These are phyloP conservation scores for Penicillium verhagenii DNA, from an alignment of 495 filamentous ascomycete genomes.

Conservation along the genomic window DNA sequence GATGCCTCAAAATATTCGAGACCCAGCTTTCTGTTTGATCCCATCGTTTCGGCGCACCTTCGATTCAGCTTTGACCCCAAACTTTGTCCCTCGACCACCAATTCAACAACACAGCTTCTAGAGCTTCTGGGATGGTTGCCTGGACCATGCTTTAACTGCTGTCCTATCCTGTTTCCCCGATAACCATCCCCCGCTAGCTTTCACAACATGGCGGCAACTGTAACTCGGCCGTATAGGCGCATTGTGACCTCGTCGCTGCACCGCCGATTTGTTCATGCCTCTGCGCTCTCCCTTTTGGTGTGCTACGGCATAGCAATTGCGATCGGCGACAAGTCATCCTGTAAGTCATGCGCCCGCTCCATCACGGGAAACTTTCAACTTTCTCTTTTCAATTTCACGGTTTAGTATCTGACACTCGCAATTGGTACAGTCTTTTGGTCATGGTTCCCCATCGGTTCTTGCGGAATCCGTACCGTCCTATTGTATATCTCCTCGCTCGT, in stretches of 20 bases:
- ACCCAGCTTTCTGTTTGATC: conserved; percentile 11
- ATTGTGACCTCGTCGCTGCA: conserved; percentile 89
- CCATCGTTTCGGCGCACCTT: conserved; percentile 6
- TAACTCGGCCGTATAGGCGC: conserved; percentile 71
- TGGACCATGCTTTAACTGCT: conserved; percentile 40
- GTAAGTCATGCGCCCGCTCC: conserved; percentile 44
- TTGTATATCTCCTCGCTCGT: conserved; percentile 66
- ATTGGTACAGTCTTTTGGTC: conserved; percentile 67
- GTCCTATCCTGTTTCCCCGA: conserved; percentile 27
- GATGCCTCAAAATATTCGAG: conserved; percentile 36
- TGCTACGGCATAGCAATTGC: conserved; percentile 74
- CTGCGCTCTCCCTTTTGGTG: conserved; percentile 59
- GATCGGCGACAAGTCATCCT: conserved; percentile 67
- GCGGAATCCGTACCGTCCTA: conserved; percentile 68
- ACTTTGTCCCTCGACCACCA: conserved; percentile 3
- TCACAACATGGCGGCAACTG: conserved; percentile 46
- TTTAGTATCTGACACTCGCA: not conserved
- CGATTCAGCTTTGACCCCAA: conserved; percentile 3
- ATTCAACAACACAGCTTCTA: conserved; percentile 6
- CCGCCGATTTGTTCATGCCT: conserved; percentile 76
- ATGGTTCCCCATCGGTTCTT: conserved; percentile 78
- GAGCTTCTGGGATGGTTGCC: conserved; percentile 13
- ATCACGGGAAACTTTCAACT: not conserved
- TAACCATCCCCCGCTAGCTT: conserved; percentile 27
- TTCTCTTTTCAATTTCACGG: conserved; percentile 7